Evolutionary conservation across 148 eudicot species (phyloP).

Genomic region (Rhododendron williamsianum): DNA sequence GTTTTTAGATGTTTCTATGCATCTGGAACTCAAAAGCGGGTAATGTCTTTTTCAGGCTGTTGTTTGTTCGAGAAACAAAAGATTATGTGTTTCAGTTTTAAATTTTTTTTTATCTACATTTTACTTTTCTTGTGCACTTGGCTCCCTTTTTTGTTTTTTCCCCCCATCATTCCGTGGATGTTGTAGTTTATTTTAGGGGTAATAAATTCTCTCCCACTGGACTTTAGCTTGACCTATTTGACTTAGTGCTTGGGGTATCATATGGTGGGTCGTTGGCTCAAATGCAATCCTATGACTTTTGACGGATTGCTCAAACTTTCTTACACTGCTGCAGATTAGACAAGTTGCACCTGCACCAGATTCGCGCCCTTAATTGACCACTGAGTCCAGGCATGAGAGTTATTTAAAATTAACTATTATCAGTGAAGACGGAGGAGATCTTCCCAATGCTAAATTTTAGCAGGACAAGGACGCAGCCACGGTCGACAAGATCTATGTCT

Average conservation of each 20-base stretch:
- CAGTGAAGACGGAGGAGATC: constrained; percentile 2
- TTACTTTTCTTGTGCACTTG: background rate
- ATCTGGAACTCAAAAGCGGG: background rate
- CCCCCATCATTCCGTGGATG: background rate
- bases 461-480: constrained; percentile 39
- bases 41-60: background rate
- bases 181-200: background rate
- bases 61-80: background rate
- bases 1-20: background rate
- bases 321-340: constrained; percentile 8
- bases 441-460: constrained; percentile 35
- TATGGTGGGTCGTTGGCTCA: background rate
- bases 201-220: background rate
- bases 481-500: constrained; percentile 37
- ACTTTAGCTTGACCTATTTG: background rate
- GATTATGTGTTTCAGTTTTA: background rate
- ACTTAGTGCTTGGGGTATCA: background rate
- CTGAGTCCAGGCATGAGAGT: background rate
- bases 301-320: background rate
- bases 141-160: background rate
- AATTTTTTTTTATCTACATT: background rate
- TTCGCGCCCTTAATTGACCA: background rate
- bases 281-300: background rate
- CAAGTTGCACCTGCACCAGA: background rate
- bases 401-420: background rate